A percentile compares a stretch with the other conserved stretches of the same genome.
Conservation (phyloP, 164 flowering plant species). For the Houttuynia cordata region DNA sequence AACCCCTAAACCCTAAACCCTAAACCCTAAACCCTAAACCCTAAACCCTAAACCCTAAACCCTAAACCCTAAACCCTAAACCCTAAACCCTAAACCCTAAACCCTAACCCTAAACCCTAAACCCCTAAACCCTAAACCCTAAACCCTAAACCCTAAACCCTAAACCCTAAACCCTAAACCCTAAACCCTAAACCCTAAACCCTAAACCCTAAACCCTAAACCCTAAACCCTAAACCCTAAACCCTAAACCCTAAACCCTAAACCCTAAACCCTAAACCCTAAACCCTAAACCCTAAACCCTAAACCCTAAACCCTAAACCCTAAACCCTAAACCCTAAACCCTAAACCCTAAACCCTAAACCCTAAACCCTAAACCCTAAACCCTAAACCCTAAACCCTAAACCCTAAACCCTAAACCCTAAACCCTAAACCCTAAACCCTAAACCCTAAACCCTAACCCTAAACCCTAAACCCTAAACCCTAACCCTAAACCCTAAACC, state of each 20-base stretch:
- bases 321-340: conserved; percentile 7
- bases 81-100: neutral
- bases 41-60: too few relatives aligned
- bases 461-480: conserved; percentile 2
- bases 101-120: neutral
- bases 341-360: conserved; percentile 7
- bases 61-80: too few relatives aligned
- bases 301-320: conserved; percentile 7
- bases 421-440: conserved; percentile 3
- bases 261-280: conserved; percentile 1
- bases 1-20: too few relatives aligned
- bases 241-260: neutral
- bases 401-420: conserved; percentile 3
- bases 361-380: conserved; percentile 3
- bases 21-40: too few relatives aligned
- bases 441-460: conserved; percentile 3
- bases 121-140: neutral
- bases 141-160: conserved; percentile 3
- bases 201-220: conserved; percentile 2
- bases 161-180: conserved; percentile 1
- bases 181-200: neutral
- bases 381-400: conserved; percentile 2
- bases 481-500: conserved; percentile 5
- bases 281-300: conserved; percentile 8
- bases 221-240: conserved; percentile 3